Evolutionary conservation across 2,329 filamentous ascomycete genomes (phyloP), one percentile per base, ranked within the genome.

Genomic region (Arthrinium phaeospermum): DNA sequence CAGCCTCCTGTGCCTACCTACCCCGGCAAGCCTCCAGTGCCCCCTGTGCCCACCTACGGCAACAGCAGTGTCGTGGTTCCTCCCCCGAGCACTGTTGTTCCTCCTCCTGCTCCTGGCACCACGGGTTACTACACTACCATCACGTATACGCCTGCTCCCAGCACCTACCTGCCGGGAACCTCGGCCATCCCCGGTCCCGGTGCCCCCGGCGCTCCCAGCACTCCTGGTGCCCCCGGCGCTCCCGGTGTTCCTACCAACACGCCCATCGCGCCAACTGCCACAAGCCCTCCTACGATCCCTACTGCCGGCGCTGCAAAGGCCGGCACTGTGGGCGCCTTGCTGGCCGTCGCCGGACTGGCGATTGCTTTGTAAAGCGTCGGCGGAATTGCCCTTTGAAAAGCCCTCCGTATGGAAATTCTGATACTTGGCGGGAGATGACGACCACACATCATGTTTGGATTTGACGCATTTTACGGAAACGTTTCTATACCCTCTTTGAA

Each of bases 231-330:
- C 22, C 37, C 70, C 61, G 30, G 27, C 5, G 46, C 49, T 22
- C 27, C 67, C 37, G 67, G 67, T 27, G 51, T 57, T 67, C 71
- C 77, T 49, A 80, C 78, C 71, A 80, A 78, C 68, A 77, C 76
- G 27, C 78, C 79, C n/a, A 72, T 77, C 44, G 72, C 73, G 44
- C 77, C 79, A 53, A 79, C 77, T 27, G 75, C 72, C 51, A 75
- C 73, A 27, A 72, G 76, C 22, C 72, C 79, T 61, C 72, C 76
- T 3, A 75, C 79, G 67, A 76, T 83, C n/a, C 79, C 81, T 30
- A 81, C 81, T 49, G 84, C 80, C 51, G 84, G 79, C 30, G 84
- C 82, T 67, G 80, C 78, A 72, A 83, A 81, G 76, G 73, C 79
- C 46, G 79, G 78, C 49, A 76, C 81, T 41, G 70, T 82, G 34